A percentile compares a stretch with the other conserved stretches of the same genome.
Evolutionary conservation across 495 filamentous ascomycete genomes (phyloP).

Genomic region (Chaetomium tenue): DNA sequence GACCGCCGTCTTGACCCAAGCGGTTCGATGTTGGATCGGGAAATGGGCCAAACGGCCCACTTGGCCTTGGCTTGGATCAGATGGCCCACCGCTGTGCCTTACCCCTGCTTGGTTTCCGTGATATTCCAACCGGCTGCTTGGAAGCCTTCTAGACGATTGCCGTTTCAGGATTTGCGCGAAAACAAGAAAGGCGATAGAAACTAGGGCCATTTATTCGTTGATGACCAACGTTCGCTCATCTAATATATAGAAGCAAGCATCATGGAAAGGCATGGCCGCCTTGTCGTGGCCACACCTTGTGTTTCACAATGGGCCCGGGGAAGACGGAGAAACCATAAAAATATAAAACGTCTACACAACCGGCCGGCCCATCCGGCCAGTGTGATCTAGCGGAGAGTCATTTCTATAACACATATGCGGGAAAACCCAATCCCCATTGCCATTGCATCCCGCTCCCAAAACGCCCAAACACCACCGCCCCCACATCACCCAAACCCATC

Average conservation of each 20-base stretch:
- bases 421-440: background rate
- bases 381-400: background rate
- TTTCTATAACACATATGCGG: slow-evolving; percentile 1
- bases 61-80: background rate
- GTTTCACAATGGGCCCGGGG: background rate
- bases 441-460: slow-evolving; percentile 12
- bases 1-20: background rate
- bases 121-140: background rate
- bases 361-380: background rate
- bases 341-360: background rate
- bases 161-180: background rate
- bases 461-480: slow-evolving; percentile 20
- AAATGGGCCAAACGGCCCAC: background rate
- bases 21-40: no score
- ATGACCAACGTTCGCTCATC: background rate
- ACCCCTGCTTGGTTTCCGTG: background rate
- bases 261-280: background rate
- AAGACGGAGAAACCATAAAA: background rate
- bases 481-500: slow-evolving; percentile 18
- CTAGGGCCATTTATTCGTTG: background rate
- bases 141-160: background rate
- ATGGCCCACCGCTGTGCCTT: background rate
- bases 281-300: background rate
- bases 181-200: background rate
- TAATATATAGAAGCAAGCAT: background rate